Evolutionary conservation across 2,329 filamentous ascomycete species (phyloP).

Genomic region (Xylaria arbuscula): DNA sequence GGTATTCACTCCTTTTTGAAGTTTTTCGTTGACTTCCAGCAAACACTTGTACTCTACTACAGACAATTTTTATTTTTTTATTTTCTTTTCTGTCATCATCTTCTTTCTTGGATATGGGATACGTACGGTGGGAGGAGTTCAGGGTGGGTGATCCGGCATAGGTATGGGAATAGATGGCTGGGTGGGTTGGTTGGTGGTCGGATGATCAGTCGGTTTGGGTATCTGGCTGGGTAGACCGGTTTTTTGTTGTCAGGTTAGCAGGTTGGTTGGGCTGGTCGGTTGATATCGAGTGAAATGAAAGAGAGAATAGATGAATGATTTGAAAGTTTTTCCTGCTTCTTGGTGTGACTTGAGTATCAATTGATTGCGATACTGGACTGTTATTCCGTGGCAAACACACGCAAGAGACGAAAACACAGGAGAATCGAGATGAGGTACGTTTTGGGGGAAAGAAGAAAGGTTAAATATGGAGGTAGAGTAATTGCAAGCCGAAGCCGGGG

Average conservation of each 20-base stretch:
- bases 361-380: not conserved
- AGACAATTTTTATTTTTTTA: not conserved
- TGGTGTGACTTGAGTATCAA: not conserved
- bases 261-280: not conserved
- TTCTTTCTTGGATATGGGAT: not conserved
- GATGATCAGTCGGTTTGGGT: not conserved
- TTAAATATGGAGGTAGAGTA: no score
- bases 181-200: not conserved
- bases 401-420: not conserved
- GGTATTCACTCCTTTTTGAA: no score
- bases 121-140: conserved; percentile 11
- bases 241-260: no score
- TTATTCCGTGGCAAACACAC: not conserved
- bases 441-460: no score
- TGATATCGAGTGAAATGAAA: not conserved
- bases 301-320: conserved; percentile 22
- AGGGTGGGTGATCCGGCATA: not conserved
- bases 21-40: not conserved
- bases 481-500: no score
- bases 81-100: not conserved
- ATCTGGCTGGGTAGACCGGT: not conserved
- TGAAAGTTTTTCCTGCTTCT: not conserved
- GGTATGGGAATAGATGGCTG: conserved; percentile 12
- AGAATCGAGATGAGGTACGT: not conserved
- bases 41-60: conserved; percentile 11